Evolutionary conservation across 768 basidiomycete genomes (phyloP).

Genomic region (Kwoniella mangroviensis): DNA sequence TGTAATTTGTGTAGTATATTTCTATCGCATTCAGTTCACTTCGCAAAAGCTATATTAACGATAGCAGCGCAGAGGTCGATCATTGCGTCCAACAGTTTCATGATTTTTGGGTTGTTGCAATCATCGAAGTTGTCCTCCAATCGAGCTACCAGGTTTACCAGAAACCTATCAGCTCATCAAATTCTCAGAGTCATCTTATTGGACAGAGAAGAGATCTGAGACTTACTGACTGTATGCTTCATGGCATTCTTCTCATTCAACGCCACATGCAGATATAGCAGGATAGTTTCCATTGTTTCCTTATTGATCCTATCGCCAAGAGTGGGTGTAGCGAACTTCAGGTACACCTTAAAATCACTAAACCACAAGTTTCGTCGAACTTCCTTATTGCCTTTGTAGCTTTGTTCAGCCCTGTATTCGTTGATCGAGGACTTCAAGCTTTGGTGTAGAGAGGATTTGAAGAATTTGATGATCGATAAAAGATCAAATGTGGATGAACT

Average conservation of each 20-base stretch:
- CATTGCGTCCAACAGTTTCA: not conserved
- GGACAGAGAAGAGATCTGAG: not conserved
- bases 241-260: not conserved
- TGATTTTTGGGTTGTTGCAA: not conserved
- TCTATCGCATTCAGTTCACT: not conserved
- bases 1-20: too few species aligned
- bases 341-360: not conserved
- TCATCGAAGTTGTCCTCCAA: constrained; percentile 1
- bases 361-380: not conserved
- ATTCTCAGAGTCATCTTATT: not conserved
- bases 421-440: not conserved
- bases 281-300: not conserved
- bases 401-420: not conserved
- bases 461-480: not conserved
- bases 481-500: not conserved
- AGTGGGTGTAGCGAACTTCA: not conserved
- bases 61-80: not conserved
- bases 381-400: not conserved
- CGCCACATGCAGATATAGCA: not conserved
- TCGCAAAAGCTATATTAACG: not conserved
- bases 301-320: not conserved
- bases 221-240: not conserved
- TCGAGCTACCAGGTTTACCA: not conserved
- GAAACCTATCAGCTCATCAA: not conserved
- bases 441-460: not conserved